Conservation (phyloP, 441 rosid genomes). For the Corymbia calophylla region DNA sequence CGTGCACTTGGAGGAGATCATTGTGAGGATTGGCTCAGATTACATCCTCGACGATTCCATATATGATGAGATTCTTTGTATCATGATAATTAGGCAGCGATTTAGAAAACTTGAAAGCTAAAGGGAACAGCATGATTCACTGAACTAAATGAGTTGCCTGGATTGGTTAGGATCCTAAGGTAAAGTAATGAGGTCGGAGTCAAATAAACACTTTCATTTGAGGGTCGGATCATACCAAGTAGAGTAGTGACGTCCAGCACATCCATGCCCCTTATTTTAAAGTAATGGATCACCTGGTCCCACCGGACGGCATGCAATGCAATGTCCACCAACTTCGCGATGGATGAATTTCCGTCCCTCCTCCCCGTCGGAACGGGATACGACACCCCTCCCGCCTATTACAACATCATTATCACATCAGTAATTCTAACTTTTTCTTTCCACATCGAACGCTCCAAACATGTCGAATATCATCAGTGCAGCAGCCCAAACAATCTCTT, state of each 20-base stretch:
- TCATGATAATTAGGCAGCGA: background rate
- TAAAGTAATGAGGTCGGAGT: background rate
- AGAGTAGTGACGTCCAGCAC: constrained; percentile 50
- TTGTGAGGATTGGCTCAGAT: background rate
- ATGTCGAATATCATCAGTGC: background rate
- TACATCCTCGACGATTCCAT: background rate
- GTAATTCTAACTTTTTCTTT: background rate
- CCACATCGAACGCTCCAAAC: background rate
- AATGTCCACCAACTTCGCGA: constrained; percentile 41
- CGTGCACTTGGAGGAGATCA: background rate
- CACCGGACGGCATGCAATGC: constrained; percentile 53
- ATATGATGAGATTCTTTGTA: background rate
- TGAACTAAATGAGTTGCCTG: background rate
- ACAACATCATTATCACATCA: background rate
- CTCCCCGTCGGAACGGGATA: constrained; percentile 68
- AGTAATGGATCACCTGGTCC: constrained; percentile 31
- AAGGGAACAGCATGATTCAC: rapidly evolving
- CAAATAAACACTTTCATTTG: background rate
- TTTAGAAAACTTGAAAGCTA: background rate
- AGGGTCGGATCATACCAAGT: constrained; percentile 20
- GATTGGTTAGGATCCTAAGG: background rate
- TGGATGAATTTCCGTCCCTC: constrained; percentile 47
- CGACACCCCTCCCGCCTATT: constrained; percentile 70
- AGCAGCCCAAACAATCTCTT: background rate
- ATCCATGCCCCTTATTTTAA: constrained; percentile 46